These are phyloP conservation scores for Tilletia caries DNA, from an alignment of 1,284 basidiomycete species.

Conservation along the genomic window DNA sequence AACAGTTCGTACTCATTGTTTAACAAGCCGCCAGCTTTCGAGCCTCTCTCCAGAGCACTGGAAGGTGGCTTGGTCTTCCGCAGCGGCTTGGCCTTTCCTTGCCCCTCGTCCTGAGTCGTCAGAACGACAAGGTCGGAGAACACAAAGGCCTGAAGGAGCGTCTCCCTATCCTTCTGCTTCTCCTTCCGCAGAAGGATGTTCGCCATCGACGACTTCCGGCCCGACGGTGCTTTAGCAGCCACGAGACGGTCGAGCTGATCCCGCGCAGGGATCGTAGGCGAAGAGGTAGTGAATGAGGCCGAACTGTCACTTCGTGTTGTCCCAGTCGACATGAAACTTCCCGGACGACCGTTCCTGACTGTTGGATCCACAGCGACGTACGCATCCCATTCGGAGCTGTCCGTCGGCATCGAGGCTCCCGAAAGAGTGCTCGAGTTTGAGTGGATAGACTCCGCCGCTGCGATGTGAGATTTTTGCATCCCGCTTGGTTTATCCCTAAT, in stretches of 20 bases:
- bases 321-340: constrained; percentile 1
- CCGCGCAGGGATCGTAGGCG: neutral
- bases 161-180: constrained; percentile 12
- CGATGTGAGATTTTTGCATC: neutral
- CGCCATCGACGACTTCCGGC: constrained; percentile 13
- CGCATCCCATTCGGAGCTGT: neutral
- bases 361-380: neutral
- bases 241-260: constrained; percentile 7
- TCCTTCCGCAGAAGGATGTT: constrained; percentile 15
- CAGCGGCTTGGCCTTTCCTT: neutral
- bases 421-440: constrained; percentile 14
- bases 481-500: neutral
- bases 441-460: neutral
- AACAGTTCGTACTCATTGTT: neutral
- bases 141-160: constrained; percentile 18
- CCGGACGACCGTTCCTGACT: constrained; percentile 1
- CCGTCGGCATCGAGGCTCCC: neutral
- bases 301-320: neutral
- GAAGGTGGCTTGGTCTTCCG: neutral
- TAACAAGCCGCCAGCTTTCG: neutral
- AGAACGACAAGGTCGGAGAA: constrained; percentile 19
- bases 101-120: neutral
- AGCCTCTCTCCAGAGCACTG: neutral
- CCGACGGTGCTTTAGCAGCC: constrained; percentile 9
- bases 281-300: neutral